Percentiles rank a stretch among this genome's conserved stretches.
Conservation (phyloP, 2,329 filamentous ascomycete species). For the Claviceps sp. region DNA sequence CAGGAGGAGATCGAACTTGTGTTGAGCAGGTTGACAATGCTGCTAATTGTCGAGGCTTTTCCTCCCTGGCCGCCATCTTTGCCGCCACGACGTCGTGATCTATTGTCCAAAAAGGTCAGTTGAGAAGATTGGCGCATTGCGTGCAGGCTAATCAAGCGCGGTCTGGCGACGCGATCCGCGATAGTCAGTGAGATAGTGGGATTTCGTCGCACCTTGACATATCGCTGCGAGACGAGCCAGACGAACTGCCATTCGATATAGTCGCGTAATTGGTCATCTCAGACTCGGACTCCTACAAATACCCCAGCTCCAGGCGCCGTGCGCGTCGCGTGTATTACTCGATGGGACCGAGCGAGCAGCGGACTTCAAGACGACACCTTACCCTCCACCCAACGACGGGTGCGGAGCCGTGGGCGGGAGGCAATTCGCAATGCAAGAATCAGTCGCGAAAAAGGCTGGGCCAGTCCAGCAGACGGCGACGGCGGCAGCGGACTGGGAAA, state of each 20-base stretch:
- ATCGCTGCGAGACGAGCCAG: constrained; percentile 26
- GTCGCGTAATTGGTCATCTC: constrained; percentile 44
- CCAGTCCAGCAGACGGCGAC: neutral
- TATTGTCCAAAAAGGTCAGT: constrained; percentile 13
- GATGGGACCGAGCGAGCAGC: neutral
- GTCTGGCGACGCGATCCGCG: neutral
- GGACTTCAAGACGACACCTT: neutral
- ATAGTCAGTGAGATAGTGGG: too few species aligned
- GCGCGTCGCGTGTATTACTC: neutral
- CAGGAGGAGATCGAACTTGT: constrained; percentile 54
- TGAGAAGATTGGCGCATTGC: neutral
- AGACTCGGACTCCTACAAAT: constrained; percentile 5
- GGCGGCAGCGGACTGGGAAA: neutral
- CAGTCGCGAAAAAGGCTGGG: neutral
- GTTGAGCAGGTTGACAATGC: constrained; percentile 89
- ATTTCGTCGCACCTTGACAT: constrained; percentile 33
- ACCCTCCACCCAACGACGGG: neutral
- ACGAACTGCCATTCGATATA: constrained; percentile 31
- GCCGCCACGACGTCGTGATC: constrained; percentile 47
- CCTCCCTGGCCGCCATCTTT: constrained; percentile 57
- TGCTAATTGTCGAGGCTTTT: constrained; percentile 78
- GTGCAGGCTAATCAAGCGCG: neutral
- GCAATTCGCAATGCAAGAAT: neutral
- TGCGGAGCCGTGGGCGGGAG: neutral
- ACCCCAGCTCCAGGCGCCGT: constrained; percentile 2